phyloP scores from a whole-genome alignment of 768 basidiomycete species.

The Tephrocybe rancida region DNA sequence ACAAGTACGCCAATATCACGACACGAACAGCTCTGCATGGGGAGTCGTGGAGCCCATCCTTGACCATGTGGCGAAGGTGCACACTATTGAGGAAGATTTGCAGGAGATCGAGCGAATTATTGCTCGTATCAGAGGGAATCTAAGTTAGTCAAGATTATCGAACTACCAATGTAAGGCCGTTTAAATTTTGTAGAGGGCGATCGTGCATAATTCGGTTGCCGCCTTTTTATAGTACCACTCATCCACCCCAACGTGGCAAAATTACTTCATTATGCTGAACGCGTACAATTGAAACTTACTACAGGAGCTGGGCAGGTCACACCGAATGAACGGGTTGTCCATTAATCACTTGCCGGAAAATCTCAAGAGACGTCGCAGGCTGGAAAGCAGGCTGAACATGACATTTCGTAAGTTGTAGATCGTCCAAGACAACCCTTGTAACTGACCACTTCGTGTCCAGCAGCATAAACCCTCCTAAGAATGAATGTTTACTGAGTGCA shows the following conservation, averaged over 20 bases:
- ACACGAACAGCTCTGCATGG: constrained; percentile 8
- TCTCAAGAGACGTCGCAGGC: constrained; percentile 56
- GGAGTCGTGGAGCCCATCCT: constrained; percentile 5
- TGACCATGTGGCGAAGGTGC: neutral
- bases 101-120: constrained; percentile 4
- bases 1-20: neutral
- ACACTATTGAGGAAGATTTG: constrained; percentile 4
- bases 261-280: too few relatives aligned
- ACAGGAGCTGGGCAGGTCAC: constrained; percentile 11
- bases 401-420: neutral
- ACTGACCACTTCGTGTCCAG: constrained; percentile 68
- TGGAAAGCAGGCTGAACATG: constrained; percentile 61
- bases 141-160: too few relatives aligned
- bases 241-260: too few relatives aligned
- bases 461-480: constrained; percentile 52
- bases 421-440: neutral
- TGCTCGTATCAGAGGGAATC: constrained; percentile 1
- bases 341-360: constrained; percentile 58
- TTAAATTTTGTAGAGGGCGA: too few relatives aligned
- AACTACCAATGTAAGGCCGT: too few relatives aligned
- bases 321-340: constrained; percentile 58
- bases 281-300: neutral
- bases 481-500: neutral
- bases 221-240: too few relatives aligned
- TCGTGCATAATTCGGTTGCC: too few relatives aligned